phyloP scores from a whole-genome alignment of 192 early-diverging fungal genomes.

The Powellomyces hirtus region DNA sequence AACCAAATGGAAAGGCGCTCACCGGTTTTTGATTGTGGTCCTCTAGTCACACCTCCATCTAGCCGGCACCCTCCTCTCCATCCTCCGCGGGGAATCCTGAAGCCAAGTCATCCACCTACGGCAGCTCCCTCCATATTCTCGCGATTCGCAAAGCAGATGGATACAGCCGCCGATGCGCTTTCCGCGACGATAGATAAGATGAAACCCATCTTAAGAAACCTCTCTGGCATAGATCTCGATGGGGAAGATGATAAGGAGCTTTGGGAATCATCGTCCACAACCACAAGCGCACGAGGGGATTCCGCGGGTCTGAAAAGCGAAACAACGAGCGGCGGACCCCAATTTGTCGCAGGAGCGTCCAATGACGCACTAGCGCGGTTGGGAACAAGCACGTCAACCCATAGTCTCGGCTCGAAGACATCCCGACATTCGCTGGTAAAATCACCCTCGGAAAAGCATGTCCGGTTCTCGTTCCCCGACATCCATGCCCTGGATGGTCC shows the following conservation, averaged over 20 bases:
- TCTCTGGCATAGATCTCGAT: not conserved
- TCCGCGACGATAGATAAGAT: slow-evolving; percentile 7
- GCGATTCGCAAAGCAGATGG: slow-evolving; percentile 18
- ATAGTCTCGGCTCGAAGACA: too few species aligned
- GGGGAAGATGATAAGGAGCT: not conserved
- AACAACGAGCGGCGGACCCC: too few species aligned
- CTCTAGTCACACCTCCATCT: too few species aligned
- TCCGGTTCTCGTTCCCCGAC: slow-evolving; percentile 38
- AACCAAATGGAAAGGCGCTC: too few species aligned
- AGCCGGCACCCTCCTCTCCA: not conserved
- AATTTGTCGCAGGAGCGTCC: too few species aligned
- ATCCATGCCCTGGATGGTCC: slow-evolving; percentile 4
- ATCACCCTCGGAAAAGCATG: slow-evolving; percentile 30
- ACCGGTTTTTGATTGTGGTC: too few species aligned
- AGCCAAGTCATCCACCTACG: not conserved
- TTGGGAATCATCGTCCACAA: not conserved
- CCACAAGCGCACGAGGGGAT: too few species aligned
- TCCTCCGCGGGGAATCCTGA: slow-evolving; percentile 19
- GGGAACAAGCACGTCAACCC: too few species aligned
- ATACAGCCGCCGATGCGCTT: slow-evolving; percentile 20
- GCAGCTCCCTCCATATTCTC: not conserved
- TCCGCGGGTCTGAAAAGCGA: too few species aligned
- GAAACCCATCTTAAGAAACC: not conserved
- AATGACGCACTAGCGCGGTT: too few species aligned
- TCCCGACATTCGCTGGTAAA: too few species aligned